Percentiles rank a stretch among this genome's conserved stretches.
These are phyloP conservation scores for Akanthomyces lecanii DNA, from an alignment of 2,329 filamentous ascomycete species.

Conservation along the genomic window DNA sequence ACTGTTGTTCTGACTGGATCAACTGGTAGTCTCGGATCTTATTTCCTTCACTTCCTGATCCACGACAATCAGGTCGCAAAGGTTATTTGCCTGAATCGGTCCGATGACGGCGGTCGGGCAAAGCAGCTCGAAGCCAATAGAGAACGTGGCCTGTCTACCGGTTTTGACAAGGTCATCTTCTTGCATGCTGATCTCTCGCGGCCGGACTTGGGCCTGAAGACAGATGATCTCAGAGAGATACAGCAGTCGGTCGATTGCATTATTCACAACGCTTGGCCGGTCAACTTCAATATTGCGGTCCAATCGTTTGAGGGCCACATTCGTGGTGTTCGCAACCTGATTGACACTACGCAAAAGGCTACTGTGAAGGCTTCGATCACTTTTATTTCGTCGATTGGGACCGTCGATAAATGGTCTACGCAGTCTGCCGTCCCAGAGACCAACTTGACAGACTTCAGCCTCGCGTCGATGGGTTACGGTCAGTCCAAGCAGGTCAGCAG, in stretches of 20 bases:
- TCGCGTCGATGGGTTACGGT: conserved; percentile 37
- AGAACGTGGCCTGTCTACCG: conserved; percentile 35
- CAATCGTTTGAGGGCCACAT: conserved; percentile 48
- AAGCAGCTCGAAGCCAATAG: conserved; percentile 36
- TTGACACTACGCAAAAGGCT: conserved; percentile 37
- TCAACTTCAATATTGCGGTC: conserved; percentile 49
- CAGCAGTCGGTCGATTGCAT: conserved; percentile 39
- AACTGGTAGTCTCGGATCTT: conserved; percentile 82
- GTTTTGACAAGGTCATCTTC: conserved; percentile 42
- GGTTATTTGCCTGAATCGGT: conserved; percentile 28
- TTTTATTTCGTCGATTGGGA: conserved; percentile 43
- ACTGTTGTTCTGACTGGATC: conserved; percentile 81
- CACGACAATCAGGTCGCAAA: conserved; percentile 15
- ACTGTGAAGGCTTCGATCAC: conserved; percentile 34
- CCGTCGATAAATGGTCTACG: conserved; percentile 33
- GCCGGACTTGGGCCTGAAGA: conserved; percentile 43
- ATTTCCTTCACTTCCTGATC: conserved; percentile 48
- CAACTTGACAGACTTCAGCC: conserved; percentile 31
- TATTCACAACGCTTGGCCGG: conserved; percentile 48
- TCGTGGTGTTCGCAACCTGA: conserved; percentile 45
- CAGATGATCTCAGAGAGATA: conserved; percentile 33
- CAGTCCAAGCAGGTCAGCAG: conserved; percentile 40
- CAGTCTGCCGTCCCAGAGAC: conserved; percentile 34
- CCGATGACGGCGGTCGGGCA: conserved; percentile 33
- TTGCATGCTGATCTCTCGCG: conserved; percentile 45